These are phyloP conservation scores for Suillus fuscotomentosus DNA, from an alignment of 768 basidiomycete genomes.

Conservation along the genomic window DNA sequence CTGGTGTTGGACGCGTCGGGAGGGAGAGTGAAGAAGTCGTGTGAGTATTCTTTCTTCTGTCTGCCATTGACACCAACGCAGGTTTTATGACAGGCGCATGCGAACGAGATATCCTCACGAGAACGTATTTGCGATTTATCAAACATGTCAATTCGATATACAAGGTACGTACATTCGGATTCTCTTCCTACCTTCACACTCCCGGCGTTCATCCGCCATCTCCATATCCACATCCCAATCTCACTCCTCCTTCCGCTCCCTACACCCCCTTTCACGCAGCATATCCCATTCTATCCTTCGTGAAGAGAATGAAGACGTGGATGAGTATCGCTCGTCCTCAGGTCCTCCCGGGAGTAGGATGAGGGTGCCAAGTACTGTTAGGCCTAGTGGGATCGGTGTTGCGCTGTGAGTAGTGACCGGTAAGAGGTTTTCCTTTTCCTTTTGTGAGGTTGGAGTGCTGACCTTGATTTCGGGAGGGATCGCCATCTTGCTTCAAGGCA, in stretches of 20 bases:
- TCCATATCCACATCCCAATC: constrained; percentile 32
- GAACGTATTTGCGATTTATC: constrained; percentile 79
- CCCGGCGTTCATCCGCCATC: constrained; percentile 43
- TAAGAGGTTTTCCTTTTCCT: background rate
- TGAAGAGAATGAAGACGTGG: constrained; percentile 20
- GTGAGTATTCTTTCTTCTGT: constrained; percentile 39
- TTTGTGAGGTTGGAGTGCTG: background rate
- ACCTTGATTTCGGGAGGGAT: background rate
- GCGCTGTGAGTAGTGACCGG: background rate
- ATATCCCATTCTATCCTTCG: constrained; percentile 30
- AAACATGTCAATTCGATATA: constrained; percentile 91
- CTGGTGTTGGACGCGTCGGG: constrained; percentile 81
- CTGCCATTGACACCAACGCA: constrained; percentile 23
- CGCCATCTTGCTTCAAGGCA: too few species aligned
- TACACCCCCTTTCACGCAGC: constrained; percentile 23
- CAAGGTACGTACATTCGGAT: constrained; percentile 48
- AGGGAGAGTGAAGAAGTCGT: constrained; percentile 93
- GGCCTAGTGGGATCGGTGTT: constrained; percentile 2
- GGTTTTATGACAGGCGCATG: constrained; percentile 84
- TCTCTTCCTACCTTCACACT: constrained; percentile 4
- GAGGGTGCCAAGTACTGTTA: constrained; percentile 27
- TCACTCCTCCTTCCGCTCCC: background rate
- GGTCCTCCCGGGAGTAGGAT: constrained; percentile 35
- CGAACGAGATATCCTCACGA: constrained; percentile 78
- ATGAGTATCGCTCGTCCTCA: constrained; percentile 39